A percentile compares a stretch with the other conserved stretches of the same genome.
Evolutionary conservation across 2,329 filamentous ascomycete species (phyloP).

Genomic region (Aspergillus felis): DNA sequence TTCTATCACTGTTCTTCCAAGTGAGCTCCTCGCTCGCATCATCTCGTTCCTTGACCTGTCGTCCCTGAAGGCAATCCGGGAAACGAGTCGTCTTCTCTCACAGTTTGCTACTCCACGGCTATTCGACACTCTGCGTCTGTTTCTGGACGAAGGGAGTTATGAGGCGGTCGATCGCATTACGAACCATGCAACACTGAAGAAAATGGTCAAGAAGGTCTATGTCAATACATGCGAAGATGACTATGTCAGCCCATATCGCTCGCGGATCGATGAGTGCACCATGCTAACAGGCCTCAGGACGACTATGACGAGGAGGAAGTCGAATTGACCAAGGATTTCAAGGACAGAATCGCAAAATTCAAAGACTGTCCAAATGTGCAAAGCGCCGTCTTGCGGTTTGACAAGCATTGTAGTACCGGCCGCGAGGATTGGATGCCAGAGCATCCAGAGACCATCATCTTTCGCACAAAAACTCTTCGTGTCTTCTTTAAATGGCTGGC

Average conservation of each 20-base stretch:
- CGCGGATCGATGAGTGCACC: neutral
- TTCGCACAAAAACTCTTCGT: neutral
- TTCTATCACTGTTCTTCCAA: neutral
- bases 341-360: neutral
- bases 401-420: neutral
- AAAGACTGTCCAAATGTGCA: neutral
- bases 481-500: neutral
- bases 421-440: neutral
- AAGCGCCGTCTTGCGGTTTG: neutral
- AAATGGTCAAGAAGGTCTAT: neutral
- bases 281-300: neutral
- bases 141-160: neutral
- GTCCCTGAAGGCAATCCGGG: neutral
- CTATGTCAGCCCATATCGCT: neutral
- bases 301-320: neutral
- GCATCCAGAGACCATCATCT: neutral
- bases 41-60: neutral
- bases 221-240: neutral
- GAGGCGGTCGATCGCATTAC: neutral
- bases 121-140: neutral
- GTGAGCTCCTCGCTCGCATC: neutral
- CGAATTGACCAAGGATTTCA: neutral
- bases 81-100: neutral
- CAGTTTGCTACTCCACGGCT: neutral
- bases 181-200: neutral